Percentiles rank a stretch among this genome's conserved stretches.
phyloP scores from a whole-genome alignment of 1,284 basidiomycete genomes.

The Cryptococcus jaspeensis region DNA sequence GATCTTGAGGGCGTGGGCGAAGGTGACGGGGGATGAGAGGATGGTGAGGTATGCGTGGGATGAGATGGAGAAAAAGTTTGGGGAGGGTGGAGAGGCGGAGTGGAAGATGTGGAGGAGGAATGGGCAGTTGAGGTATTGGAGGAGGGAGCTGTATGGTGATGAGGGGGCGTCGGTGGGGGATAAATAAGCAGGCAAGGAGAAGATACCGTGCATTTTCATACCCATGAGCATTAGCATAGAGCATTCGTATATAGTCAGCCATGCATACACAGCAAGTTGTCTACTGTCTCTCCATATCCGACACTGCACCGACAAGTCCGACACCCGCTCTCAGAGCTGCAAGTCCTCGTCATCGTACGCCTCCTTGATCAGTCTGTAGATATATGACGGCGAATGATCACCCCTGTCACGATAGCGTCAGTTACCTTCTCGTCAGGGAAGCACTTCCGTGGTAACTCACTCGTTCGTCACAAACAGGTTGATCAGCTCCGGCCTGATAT shows the following conservation, averaged over 20 bases:
- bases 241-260: background rate
- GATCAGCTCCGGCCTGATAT: constrained; percentile 85
- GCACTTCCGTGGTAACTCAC: constrained; percentile 57
- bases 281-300: background rate
- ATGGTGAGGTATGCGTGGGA: constrained; percentile 33
- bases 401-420: constrained; percentile 58
- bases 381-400: constrained; percentile 86
- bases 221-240: constrained; percentile 3
- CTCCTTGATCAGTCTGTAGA: constrained; percentile 86
- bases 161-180: background rate
- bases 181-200: background rate
- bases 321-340: constrained; percentile 53
- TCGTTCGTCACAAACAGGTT: constrained; percentile 96
- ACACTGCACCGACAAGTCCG: background rate
- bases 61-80: constrained; percentile 45
- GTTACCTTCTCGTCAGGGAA: background rate
- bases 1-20: constrained; percentile 40
- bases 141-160: constrained; percentile 11
- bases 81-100: constrained; percentile 24
- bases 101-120: constrained; percentile 38
- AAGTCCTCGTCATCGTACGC: constrained; percentile 89
- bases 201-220: constrained; percentile 24
- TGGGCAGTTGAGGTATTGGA: constrained; percentile 24
- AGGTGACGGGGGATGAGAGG: constrained; percentile 32
- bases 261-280: background rate